Base-by-base conservation (phyloP, 495 filamentous ascomycete species). In the Xylaria castorea region DNA sequence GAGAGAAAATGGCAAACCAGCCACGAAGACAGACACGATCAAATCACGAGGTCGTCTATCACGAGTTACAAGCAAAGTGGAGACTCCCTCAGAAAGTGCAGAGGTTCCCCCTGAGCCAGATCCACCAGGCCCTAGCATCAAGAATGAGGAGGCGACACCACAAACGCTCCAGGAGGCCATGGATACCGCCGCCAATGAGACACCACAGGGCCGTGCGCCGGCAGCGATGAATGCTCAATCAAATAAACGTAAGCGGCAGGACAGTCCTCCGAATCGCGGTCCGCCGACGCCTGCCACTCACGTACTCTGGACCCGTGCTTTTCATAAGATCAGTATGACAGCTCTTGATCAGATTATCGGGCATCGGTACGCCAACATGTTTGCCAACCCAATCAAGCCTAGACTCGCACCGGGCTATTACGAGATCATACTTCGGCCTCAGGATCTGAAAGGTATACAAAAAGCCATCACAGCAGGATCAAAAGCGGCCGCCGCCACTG, bases 321-420 rank as follows among this genome's bases (percentile, higher is more conserved):
- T 97, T 81, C 87, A 91, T 68, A 89, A 92, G 60, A 93, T 93
- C 14, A 90, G 90, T 11, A 86, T 88, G 22, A 91, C 93, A 0
- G 90, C 97, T 66, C 90, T 98, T 82, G 93, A 96, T 74, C 91
- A 94, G 78, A 94, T 98, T 68, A 85, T 89, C 11, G 89, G 88
- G 53, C 94, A 99, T 82, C 94, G 94, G 60, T 90, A 94, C 70
- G 96, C 93, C 7, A 95, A 93, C 40, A 92, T 94, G 74, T 99
- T 99, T 78, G 89, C 90, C 27, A 89, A 89, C 65, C 93, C 95
- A 2, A 88, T 99, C 42, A 92, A 92, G 40, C 94, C 97, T 63
- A 89, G 89, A 48, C 90, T 95, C 75, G 96, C 95, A 0, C 93
- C 93, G 1, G 94, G 94, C 5, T 99, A 99, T 79, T 90, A 89